Base-by-base conservation (phyloP, 1,284 basidiomycete genomes). In the Ceratobasidium sp. region DNA sequence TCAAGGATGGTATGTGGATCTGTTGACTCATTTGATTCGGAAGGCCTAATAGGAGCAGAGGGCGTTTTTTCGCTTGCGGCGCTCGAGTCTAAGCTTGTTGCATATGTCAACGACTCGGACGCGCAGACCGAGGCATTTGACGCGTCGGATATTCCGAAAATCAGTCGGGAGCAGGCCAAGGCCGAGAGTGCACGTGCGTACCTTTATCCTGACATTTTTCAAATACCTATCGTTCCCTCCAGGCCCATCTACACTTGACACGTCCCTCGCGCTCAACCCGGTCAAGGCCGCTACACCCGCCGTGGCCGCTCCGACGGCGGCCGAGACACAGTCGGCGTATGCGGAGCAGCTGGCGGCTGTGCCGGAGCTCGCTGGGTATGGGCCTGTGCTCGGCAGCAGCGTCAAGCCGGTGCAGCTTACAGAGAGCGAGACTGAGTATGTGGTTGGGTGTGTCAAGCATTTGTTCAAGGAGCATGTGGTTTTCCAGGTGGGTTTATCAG, bases 341-440 rank as follows among this genome's bases (percentile, higher is more conserved):
- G 89, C 87, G 3, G 85, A 91, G 75, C 94, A 98, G 80, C 87
- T 99, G 11, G 84, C 88, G 1, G 90, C 90, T 74, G 88, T 99
- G 16, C 90, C 95, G 25, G 93, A 98, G 78, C 87, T 99, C 75
- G 87, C 87, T 14, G 82, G 84, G 21, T 99, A 98, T 81, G 97
- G 96, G 4, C 82, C 90, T 59, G 88, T 97, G 60, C 86, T 97
- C 78, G 94, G 92, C 83, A 97, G 94, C 83, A 93, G 90, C 74
- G 77, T 86, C 61, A 94, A 90, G 79, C 90, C 92, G 7, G 83
- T 86, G 38, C 92, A 92, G 77, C 89, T 99, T 73, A 99, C 97
- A 36, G 97, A 99, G 83, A 91, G 87, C 79, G 97, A 98, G 82
- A 99, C 96, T 7, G 97, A 99, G 82, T 99, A 99, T 80, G 95